These are phyloP conservation scores for Helianthus annuus DNA, from an alignment of 129 eudicot genomes.

Conservation along the genomic window DNA sequence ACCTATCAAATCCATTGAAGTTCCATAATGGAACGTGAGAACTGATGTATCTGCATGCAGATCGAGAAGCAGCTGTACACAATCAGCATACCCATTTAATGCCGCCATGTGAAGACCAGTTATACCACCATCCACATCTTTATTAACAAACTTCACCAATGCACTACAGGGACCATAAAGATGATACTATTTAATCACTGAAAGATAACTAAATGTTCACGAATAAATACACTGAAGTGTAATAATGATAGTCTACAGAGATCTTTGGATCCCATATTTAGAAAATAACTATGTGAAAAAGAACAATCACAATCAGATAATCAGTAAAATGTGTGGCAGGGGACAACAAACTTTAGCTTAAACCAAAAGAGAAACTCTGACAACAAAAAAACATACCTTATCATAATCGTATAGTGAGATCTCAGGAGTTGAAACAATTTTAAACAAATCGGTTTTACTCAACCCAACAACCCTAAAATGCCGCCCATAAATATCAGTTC, in stretches of 20 bases:
- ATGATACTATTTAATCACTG: constrained; percentile 3
- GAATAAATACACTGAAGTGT: constrained; percentile 13
- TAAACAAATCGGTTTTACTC: constrained; percentile 57
- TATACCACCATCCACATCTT: constrained; percentile 95
- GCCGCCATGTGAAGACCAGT: constrained; percentile 99
- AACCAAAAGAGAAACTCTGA: neutral
- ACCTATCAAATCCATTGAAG: constrained; percentile 90
- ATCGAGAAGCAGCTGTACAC: constrained; percentile 91
- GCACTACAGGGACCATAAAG: constrained; percentile 55
- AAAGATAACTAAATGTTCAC: constrained; percentile 4
- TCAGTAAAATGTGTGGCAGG: neutral
- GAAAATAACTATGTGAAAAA: constrained; percentile 2
- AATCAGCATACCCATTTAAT: constrained; percentile 85
- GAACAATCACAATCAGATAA: neutral
- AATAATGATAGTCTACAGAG: neutral
- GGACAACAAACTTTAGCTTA: constrained; percentile 1
- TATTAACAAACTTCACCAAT: constrained; percentile 82
- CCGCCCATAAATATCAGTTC: constrained; percentile 83
- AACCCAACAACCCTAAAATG: constrained; percentile 84
- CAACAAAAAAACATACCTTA: constrained; percentile 45
- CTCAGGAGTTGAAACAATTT: constrained; percentile 34
- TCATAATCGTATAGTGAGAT: constrained; percentile 61
- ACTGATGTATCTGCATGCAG: constrained; percentile 78
- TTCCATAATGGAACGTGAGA: constrained; percentile 90
- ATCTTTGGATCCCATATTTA: neutral